Conservation (phyloP, 768 basidiomycete species). For the Panellus pusillus region DNA sequence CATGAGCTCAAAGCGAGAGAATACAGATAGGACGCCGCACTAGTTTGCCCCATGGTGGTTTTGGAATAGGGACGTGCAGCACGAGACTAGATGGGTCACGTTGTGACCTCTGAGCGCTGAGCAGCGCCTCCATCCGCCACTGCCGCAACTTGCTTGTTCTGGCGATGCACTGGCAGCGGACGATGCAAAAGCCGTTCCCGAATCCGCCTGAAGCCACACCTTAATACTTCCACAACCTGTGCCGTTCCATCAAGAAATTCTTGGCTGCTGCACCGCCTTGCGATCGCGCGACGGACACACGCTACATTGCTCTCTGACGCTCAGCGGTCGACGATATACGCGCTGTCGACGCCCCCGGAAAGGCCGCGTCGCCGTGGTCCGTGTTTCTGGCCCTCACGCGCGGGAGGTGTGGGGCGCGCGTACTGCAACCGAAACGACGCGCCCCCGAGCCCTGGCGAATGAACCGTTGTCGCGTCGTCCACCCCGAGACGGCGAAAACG, state of each 20-base stretch:
- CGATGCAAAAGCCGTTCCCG: neutral
- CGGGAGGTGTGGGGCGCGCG: slow-evolving; percentile 56
- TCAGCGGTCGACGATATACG: slow-evolving; percentile 80
- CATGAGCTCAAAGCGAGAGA: neutral
- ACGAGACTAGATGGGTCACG: slow-evolving; percentile 6
- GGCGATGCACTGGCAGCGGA: slow-evolving; percentile 14
- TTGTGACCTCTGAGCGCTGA: neutral
- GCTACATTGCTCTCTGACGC: slow-evolving; percentile 39
- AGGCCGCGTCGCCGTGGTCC: slow-evolving; percentile 83
- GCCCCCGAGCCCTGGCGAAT: slow-evolving; percentile 60
- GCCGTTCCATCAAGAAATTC: slow-evolving; percentile 22
- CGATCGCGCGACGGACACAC: slow-evolving; percentile 9
- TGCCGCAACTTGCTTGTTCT: slow-evolving; percentile 2
- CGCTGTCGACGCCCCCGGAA: slow-evolving; percentile 83
- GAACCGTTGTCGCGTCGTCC: slow-evolving; percentile 66
- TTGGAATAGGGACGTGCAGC: neutral
- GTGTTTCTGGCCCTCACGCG: slow-evolving; percentile 80
- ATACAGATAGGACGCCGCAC: slow-evolving; percentile 43
- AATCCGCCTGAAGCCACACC: neutral
- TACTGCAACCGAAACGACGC: slow-evolving; percentile 43
- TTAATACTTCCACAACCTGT: neutral
- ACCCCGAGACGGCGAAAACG: slow-evolving; percentile 57
- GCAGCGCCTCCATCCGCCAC: slow-evolving; percentile 3
- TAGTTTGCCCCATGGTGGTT: slow-evolving; percentile 79
- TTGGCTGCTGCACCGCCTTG: slow-evolving; percentile 19